phyloP scores from a whole-genome alignment of 2,329 filamentous ascomycete genomes.

The Colletotrichum neosansevieriae region DNA sequence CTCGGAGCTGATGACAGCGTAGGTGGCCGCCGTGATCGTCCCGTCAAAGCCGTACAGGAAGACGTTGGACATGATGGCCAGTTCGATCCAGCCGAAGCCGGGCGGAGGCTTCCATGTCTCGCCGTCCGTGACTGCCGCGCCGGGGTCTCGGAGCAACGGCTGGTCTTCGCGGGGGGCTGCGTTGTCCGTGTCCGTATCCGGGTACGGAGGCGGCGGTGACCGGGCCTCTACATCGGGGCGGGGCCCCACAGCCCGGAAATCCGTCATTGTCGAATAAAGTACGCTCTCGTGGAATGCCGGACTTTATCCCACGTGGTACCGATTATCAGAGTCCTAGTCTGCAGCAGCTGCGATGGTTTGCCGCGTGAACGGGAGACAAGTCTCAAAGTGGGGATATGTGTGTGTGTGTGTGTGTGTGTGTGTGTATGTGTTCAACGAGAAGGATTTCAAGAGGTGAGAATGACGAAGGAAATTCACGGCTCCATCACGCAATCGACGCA shows the following conservation, averaged over 20 bases:
- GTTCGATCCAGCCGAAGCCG: slow-evolving; percentile 69
- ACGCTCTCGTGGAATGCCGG: neutral
- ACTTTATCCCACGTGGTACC: neutral
- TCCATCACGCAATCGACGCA: slow-evolving; percentile 17
- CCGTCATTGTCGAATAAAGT: neutral
- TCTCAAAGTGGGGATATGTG: neutral
- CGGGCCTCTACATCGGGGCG: slow-evolving; percentile 29
- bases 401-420: no score
- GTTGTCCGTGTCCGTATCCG: slow-evolving; percentile 8
- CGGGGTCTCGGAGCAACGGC: slow-evolving; percentile 43
- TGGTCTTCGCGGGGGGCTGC: slow-evolving; percentile 40
- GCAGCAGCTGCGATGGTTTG: neutral
- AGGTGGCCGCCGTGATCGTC: slow-evolving; percentile 80
- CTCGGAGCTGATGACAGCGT: slow-evolving; percentile 80
- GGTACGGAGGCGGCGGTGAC: slow-evolving; percentile 20
- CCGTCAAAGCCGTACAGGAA: slow-evolving; percentile 77
- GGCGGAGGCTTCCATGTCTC: slow-evolving; percentile 60
- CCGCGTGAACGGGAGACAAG: neutral
- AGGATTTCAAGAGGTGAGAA: neutral
- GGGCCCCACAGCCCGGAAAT: slow-evolving; percentile 5
- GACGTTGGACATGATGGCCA: slow-evolving; percentile 73
- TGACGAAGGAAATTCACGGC: neutral
- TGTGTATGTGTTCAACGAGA: neutral
- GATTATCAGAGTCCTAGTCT: neutral
- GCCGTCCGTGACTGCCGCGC: slow-evolving; percentile 17